Evolutionary conservation across 2,329 filamentous ascomycete species (phyloP).

Genomic region (Paraphoma chrysanthemicola): DNA sequence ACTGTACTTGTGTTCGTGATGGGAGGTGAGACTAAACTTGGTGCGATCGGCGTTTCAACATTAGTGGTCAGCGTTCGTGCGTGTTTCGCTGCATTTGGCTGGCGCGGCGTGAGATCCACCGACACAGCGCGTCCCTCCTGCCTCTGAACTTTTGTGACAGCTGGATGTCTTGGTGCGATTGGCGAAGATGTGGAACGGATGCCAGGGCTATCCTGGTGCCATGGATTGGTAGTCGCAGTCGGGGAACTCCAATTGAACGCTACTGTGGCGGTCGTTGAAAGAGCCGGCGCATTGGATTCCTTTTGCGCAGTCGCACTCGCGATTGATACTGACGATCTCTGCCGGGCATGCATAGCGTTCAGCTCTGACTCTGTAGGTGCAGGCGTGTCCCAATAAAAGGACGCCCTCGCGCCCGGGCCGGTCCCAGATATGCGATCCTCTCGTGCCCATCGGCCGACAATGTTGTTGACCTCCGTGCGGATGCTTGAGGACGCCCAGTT

Average conservation of each 20-base stretch:
- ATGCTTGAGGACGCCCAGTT: slow-evolving; percentile 45
- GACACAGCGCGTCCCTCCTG: slow-evolving; percentile 29
- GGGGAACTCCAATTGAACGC: slow-evolving; percentile 48
- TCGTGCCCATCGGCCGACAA: slow-evolving; percentile 44
- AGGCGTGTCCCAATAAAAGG: slow-evolving; percentile 48
- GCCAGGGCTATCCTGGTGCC: slow-evolving; percentile 22
- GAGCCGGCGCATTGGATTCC: slow-evolving; percentile 26
- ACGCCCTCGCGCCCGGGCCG: slow-evolving; percentile 40
- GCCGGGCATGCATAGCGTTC: slow-evolving; percentile 26
- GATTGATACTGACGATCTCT: slow-evolving; percentile 27
- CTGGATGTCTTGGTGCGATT: slow-evolving; percentile 17
- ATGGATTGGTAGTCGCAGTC: slow-evolving; percentile 21
- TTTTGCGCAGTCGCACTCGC: slow-evolving; percentile 21
- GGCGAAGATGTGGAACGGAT: slow-evolving; percentile 26
- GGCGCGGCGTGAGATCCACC: slow-evolving; percentile 23
- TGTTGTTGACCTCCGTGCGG: slow-evolving; percentile 42
- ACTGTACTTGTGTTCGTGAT: slow-evolving; percentile 5
- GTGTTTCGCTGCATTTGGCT: slow-evolving; percentile 11
- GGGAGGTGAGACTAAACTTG: slow-evolving; percentile 18
- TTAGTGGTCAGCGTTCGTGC: slow-evolving; percentile 20
- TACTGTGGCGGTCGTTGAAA: slow-evolving; percentile 27
- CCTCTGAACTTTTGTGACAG: slow-evolving; percentile 21
- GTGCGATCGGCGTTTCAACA: slow-evolving; percentile 21
- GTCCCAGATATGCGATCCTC: slow-evolving; percentile 48
- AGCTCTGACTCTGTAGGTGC: slow-evolving; percentile 24